phyloP scores from a whole-genome alignment of 1,284 basidiomycete species.

The Coniferiporia weirii region DNA sequence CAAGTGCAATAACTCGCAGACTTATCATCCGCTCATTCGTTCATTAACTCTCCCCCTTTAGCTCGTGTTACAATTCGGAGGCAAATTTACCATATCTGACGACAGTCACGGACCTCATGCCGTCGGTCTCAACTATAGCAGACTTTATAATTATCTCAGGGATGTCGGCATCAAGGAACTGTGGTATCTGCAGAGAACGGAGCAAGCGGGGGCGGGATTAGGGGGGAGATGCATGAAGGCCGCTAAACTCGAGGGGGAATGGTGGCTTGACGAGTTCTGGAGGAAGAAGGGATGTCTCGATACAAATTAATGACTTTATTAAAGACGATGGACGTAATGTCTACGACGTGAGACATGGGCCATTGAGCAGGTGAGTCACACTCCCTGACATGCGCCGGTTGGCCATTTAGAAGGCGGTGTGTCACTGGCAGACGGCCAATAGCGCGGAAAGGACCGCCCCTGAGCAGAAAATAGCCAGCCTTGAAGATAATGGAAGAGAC shows the following conservation, averaged over 20 bases:
- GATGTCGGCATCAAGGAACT: conserved; percentile 57
- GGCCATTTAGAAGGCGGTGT: not conserved
- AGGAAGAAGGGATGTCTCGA: conserved; percentile 3
- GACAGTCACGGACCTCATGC: conserved; percentile 90
- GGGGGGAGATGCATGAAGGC: conserved; percentile 43
- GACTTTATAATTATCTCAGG: conserved; percentile 65
- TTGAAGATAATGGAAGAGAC: not conserved
- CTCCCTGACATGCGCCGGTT: not conserved
- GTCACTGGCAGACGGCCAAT: not conserved
- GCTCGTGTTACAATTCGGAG: conserved; percentile 64
- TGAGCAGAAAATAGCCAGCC: not conserved
- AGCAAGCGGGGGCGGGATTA: not conserved
- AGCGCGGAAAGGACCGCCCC: not conserved
- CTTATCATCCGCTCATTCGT: conserved; percentile 9
- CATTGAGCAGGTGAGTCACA: not conserved
- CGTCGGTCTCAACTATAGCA: conserved; percentile 84
- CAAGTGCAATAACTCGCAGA: not conserved
- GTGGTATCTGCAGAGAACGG: conserved; percentile 48
- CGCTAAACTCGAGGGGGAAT: conserved; percentile 41
- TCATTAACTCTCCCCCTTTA: conserved; percentile 29
- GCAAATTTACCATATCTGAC: conserved; percentile 85
- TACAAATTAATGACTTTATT: no score
- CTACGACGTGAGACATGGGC: no score
- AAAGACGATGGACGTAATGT: no score
- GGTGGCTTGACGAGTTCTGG: conserved; percentile 61